These are phyloP conservation scores for Thermochaetoides thermophila DNA, from an alignment of 495 filamentous ascomycete genomes.

Conservation along the genomic window DNA sequence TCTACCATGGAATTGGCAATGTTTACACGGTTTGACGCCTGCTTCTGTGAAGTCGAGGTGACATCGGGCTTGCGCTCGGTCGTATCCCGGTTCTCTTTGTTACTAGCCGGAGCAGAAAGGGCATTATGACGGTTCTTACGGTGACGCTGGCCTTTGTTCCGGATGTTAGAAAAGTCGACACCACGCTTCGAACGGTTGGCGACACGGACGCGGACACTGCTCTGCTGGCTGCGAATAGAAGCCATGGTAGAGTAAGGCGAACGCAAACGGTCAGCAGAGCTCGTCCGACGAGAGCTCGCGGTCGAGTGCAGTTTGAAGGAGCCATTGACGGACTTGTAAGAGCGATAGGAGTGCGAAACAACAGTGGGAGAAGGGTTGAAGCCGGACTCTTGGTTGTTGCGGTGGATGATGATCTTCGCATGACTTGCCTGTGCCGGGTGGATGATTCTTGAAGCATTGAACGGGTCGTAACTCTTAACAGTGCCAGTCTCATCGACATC, in stretches of 20 bases:
- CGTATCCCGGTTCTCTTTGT: slow-evolving; percentile 15
- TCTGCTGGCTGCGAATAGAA: slow-evolving; percentile 44
- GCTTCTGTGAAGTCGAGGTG: slow-evolving; percentile 4
- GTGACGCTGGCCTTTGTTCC: slow-evolving; percentile 14
- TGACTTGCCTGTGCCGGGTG: slow-evolving; percentile 23
- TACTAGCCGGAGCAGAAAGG: slow-evolving; percentile 13
- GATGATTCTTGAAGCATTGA: slow-evolving; percentile 48
- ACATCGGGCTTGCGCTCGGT: slow-evolving; percentile 10
- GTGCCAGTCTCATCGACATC: slow-evolving; percentile 21
- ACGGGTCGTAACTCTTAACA: slow-evolving; percentile 64
- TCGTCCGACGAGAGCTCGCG: slow-evolving; percentile 10
- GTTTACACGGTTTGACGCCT: background rate
- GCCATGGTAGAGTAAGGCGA: slow-evolving; percentile 36
- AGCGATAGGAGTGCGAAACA: slow-evolving; percentile 13
- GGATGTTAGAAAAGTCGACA: slow-evolving; percentile 55
- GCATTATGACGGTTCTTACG: slow-evolving; percentile 3
- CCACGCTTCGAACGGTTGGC: slow-evolving; percentile 54
- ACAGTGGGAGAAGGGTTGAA: slow-evolving; percentile 2
- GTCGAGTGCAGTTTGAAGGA: slow-evolving; percentile 9
- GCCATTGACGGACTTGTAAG: slow-evolving; percentile 11
- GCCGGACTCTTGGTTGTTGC: slow-evolving; percentile 17
- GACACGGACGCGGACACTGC: slow-evolving; percentile 31
- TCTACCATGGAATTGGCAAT: slow-evolving; percentile 9
- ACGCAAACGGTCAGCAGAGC: slow-evolving; percentile 11
- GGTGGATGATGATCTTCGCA: slow-evolving; percentile 54